phyloP scores from a whole-genome alignment of 768 basidiomycete genomes.

The Russula griseocarnosa region DNA sequence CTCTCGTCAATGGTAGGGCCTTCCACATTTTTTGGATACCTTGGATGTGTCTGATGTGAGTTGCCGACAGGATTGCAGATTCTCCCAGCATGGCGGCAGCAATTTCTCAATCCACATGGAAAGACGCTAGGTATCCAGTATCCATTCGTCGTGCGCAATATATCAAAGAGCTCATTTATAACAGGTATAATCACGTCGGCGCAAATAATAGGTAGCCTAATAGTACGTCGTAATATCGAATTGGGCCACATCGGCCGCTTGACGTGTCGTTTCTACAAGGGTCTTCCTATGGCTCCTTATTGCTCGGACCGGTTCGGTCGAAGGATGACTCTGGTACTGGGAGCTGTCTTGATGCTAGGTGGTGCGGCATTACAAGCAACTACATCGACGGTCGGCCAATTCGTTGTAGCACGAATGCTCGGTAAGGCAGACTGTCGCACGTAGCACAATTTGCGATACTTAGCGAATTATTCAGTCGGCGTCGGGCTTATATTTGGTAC shows the following conservation, averaged over 20 bases:
- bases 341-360: constrained; percentile 58
- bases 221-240: constrained; percentile 35
- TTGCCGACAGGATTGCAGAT: constrained; percentile 55
- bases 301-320: constrained; percentile 62
- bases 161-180: background rate
- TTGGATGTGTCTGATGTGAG: background rate
- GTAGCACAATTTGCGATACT: background rate
- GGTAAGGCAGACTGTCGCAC: constrained; percentile 37
- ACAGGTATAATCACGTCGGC: constrained; percentile 64
- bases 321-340: constrained; percentile 54
- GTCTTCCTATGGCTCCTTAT: constrained; percentile 58
- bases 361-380: constrained; percentile 56
- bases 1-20: constrained; percentile 52
- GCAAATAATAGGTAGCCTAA: constrained; percentile 54
- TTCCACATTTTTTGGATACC: background rate
- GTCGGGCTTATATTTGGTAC: constrained; percentile 58
- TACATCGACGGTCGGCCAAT: constrained; percentile 45
- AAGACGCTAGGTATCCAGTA: constrained; percentile 41
- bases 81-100: constrained; percentile 57
- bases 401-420: constrained; percentile 55
- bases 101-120: constrained; percentile 51
- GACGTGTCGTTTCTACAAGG: constrained; percentile 34
- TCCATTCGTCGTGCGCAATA: background rate
- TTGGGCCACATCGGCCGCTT: background rate
- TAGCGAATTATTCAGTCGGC: constrained; percentile 45